Conservation (phyloP, 2,329 filamentous ascomycete species). For the Fusarium sp. region DNA sequence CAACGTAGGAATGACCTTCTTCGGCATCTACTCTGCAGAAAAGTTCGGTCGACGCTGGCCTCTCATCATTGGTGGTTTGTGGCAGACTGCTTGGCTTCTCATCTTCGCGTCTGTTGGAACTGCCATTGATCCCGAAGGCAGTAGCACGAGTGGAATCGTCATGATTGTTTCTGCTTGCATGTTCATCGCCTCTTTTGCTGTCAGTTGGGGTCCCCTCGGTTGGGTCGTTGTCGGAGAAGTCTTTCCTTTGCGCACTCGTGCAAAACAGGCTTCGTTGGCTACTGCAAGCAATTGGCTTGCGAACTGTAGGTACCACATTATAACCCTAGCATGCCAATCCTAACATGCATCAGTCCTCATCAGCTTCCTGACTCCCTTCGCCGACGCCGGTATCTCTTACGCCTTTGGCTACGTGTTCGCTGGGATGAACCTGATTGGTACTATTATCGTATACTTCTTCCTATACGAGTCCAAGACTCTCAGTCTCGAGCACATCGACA, state of each 20-base stretch:
- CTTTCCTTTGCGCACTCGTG: constrained; percentile 68
- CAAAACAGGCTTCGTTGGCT: constrained; percentile 66
- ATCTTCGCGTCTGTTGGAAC: constrained; percentile 72
- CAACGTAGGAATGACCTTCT: constrained; percentile 75
- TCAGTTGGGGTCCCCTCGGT: constrained; percentile 76
- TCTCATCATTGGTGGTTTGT: constrained; percentile 73
- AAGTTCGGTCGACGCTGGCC: constrained; percentile 74
- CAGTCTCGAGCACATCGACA: constrained; percentile 76
- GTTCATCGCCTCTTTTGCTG: constrained; percentile 78
- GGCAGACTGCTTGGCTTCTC: constrained; percentile 74
- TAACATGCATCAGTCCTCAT: constrained; percentile 62
- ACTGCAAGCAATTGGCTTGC: constrained; percentile 69
- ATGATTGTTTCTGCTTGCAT: constrained; percentile 80
- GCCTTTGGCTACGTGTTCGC: constrained; percentile 75
- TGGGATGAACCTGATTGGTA: constrained; percentile 68
- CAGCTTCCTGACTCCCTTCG: constrained; percentile 76
- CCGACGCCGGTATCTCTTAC: constrained; percentile 70
- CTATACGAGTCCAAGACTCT: constrained; percentile 73
- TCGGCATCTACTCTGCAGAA: constrained; percentile 76
- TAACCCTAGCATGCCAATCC: constrained; percentile 24
- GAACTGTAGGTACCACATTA: constrained; percentile 59
- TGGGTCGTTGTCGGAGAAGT: constrained; percentile 77
- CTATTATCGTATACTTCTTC: constrained; percentile 74
- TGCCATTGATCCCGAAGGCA: constrained; percentile 55
- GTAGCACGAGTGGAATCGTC: constrained; percentile 66